Evolutionary conservation across 305 asterid genomes (phyloP).

Genomic region (Solanum hybrid): DNA sequence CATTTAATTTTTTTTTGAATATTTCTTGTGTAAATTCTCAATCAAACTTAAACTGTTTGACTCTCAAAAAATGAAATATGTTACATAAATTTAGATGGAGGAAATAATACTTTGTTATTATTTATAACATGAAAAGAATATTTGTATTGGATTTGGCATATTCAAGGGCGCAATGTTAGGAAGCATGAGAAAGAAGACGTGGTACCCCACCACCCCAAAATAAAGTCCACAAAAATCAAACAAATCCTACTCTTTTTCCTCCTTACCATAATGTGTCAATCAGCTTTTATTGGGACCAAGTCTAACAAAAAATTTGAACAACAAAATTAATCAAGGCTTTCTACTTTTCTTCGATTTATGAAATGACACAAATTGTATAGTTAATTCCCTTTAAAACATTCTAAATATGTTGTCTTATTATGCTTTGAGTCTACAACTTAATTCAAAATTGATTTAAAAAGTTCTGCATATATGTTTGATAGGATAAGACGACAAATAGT

Average conservation of each 20-base stretch:
- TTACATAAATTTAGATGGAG: no score
- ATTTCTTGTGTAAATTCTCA: no score
- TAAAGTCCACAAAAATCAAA: background rate
- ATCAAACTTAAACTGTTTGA: no score
- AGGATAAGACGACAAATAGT: background rate
- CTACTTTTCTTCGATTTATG: background rate
- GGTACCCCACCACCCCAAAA: background rate
- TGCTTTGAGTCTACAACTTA: no score
- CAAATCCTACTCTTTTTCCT: background rate
- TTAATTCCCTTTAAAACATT: background rate
- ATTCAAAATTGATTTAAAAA: background rate
- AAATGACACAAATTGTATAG: background rate
- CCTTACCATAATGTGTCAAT: background rate
- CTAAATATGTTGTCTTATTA: background rate
- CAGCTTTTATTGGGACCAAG: background rate
- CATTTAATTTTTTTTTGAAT: no score
- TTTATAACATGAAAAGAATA: background rate
- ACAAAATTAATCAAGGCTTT: background rate
- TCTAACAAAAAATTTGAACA: background rate
- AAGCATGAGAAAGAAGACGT: slow-evolving; percentile 1
- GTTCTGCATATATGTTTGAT: background rate
- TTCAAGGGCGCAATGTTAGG: background rate
- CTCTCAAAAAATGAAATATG: no score
- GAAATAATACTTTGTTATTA: background rate
- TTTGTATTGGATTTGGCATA: background rate